Evolutionary conservation across 225 moss, liverwort and hornwort genomes (phyloP).

Genomic region (Asterella californica): DNA sequence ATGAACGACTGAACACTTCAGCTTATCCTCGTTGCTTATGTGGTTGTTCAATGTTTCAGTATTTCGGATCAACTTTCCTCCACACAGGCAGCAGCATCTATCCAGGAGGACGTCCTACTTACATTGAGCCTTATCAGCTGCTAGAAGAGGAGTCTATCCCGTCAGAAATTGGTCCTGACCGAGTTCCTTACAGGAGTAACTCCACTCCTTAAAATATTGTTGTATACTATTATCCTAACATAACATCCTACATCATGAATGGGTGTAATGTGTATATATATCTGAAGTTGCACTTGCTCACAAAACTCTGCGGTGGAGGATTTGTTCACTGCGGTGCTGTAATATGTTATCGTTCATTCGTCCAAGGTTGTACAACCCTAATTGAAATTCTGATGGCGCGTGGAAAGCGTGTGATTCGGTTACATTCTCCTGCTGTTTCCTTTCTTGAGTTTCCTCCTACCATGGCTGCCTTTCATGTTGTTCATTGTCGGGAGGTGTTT

Average conservation of each 20-base stretch:
- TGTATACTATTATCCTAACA: neutral
- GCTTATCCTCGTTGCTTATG: neutral
- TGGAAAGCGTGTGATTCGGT: too few relatives aligned
- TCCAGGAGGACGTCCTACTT: slow-evolving; percentile 44
- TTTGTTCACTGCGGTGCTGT: neutral
- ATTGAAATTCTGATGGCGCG: too few relatives aligned
- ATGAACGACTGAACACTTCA: neutral
- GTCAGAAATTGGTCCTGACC: slow-evolving; percentile 55
- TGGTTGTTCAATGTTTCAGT: slow-evolving; percentile 32
- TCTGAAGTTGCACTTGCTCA: neutral
- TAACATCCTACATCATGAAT: neutral
- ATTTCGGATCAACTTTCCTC: slow-evolving; percentile 75
- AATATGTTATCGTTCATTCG: neutral
- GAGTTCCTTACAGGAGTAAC: slow-evolving; percentile 53
- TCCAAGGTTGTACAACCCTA: neutral
- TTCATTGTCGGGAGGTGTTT: too few relatives aligned
- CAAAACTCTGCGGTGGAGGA: neutral
- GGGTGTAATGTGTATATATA: slow-evolving; percentile 10
- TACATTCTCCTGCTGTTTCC: too few relatives aligned
- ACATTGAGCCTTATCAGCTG: slow-evolving; percentile 85
- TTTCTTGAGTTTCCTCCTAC: too few relatives aligned
- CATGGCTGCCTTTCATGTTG: too few relatives aligned
- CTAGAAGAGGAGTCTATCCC: slow-evolving; percentile 71
- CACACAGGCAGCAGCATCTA: slow-evolving; percentile 47
- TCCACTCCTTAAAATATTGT: slow-evolving; percentile 2